A percentile compares a stretch with the other conserved stretches of the same genome.
Conservation (phyloP, 2,329 filamentous ascomycete genomes). For the Cladosporium oxysporum region DNA sequence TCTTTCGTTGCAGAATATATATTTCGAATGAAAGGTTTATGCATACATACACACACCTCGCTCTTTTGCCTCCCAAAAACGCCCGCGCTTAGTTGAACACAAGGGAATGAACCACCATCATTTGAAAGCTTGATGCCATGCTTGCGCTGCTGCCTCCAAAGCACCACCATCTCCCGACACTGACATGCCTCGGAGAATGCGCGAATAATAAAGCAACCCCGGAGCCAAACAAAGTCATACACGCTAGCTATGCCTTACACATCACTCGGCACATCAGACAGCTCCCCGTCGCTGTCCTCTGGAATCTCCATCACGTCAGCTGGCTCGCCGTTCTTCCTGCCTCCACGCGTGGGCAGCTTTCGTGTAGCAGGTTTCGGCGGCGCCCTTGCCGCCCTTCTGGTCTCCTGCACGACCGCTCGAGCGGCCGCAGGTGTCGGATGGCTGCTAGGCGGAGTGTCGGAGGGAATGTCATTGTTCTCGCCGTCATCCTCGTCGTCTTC, state of each 20-base stretch:
- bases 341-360: conserved; percentile 24
- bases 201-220: background rate
- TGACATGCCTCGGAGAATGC: background rate
- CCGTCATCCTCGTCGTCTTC: conserved; percentile 17
- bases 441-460: conserved; percentile 34
- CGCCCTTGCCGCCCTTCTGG: conserved; percentile 21
- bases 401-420: conserved; percentile 13
- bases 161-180: background rate
- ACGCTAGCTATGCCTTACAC: conserved; percentile 26
- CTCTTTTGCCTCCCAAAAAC: background rate
- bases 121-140: background rate
- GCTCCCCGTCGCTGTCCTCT: conserved; percentile 30
- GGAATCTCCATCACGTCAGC: conserved; percentile 31
- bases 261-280: conserved; percentile 31
- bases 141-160: background rate
- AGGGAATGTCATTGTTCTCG: conserved; percentile 30
- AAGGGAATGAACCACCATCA: background rate
- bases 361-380: conserved; percentile 21
- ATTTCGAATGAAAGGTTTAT: background rate
- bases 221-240: background rate
- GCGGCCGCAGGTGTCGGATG: conserved; percentile 26
- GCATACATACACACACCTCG: background rate
- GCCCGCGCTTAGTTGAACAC: background rate
- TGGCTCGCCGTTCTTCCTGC: conserved; percentile 24
- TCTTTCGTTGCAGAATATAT: background rate